These are phyloP conservation scores for Fusarium concolor DNA, from an alignment of 2,329 filamentous ascomycete genomes.

Conservation along the genomic window DNA sequence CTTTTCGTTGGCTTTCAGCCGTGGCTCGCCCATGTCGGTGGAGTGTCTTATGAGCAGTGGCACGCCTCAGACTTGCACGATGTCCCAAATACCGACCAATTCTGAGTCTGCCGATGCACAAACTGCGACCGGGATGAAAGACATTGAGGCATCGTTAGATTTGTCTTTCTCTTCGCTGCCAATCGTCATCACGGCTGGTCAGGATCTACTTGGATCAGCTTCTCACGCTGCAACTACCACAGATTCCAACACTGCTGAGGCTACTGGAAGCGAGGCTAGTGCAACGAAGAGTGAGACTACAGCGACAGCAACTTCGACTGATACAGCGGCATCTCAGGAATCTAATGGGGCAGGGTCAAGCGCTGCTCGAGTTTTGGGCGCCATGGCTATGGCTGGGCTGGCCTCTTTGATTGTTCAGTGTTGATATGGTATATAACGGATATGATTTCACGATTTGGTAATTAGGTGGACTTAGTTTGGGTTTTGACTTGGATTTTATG, in stretches of 20 bases:
- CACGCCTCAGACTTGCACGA: background rate
- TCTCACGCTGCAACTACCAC: background rate
- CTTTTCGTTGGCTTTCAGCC: background rate
- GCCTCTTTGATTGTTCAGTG: background rate
- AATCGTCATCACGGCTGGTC: conserved; percentile 2
- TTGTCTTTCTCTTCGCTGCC: background rate
- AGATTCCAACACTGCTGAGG: background rate
- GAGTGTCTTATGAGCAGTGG: conserved; percentile 10
- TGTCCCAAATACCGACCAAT: background rate
- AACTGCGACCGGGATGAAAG: background rate
- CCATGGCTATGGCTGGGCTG: background rate
- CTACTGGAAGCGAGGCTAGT: background rate
- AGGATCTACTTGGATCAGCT: background rate
- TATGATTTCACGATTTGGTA: no score
- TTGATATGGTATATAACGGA: background rate
- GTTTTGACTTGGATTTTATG: no score
- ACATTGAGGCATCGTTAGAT: background rate
- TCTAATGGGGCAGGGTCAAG: background rate
- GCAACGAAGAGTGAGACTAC: no score
- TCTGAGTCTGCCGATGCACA: background rate
- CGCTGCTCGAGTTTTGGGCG: background rate
- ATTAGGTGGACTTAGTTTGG: no score
- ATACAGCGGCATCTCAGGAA: background rate
- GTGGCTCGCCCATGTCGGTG: background rate
- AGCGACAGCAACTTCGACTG: background rate